A percentile compares a stretch with the other conserved stretches of the same genome.
These are phyloP conservation scores for Phytophthora fragariae DNA, from an alignment of 352 stramenopile species.

Conservation along the genomic window DNA sequence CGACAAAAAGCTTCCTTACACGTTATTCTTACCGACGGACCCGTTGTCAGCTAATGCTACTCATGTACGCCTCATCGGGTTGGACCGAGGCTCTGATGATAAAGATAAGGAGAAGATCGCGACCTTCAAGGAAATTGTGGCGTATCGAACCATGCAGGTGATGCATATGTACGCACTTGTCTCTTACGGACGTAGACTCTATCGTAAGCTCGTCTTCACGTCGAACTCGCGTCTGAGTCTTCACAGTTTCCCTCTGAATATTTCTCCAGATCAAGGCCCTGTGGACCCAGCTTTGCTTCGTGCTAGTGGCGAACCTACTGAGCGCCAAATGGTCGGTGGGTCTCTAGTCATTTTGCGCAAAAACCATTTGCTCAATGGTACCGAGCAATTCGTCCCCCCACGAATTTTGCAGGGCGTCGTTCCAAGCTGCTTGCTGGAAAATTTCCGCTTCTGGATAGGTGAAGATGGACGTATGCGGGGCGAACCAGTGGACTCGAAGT, in stretches of 20 bases:
- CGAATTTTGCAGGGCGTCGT: constrained; percentile 95
- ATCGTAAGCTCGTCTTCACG: constrained; percentile 97
- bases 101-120: constrained; percentile 81
- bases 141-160: constrained; percentile 91
- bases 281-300: constrained; percentile 70
- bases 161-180: constrained; percentile 98
- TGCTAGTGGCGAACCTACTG: constrained; percentile 70
- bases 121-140: constrained; percentile 98
- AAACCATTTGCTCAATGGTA: constrained; percentile 70
- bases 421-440: constrained; percentile 94
- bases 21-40: constrained; percentile 73
- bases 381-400: constrained; percentile 91
- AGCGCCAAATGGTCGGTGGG: constrained; percentile 66
- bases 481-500: constrained; percentile 90
- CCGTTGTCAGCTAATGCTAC: constrained; percentile 53
- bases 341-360: constrained; percentile 93
- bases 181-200: constrained; percentile 96
- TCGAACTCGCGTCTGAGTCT: constrained; percentile 95
- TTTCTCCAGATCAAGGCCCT: constrained; percentile 65
- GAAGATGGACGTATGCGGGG: constrained; percentile 95
- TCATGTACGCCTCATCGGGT: constrained; percentile 64
- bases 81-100: constrained; percentile 76
- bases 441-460: constrained; percentile 98
- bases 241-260: constrained; percentile 90
- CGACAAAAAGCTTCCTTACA: constrained; percentile 84